A percentile compares a stretch with the other conserved stretches of the same genome.
Conservation (phyloP, 2,329 filamentous ascomycete genomes). For the Colletotrichum magnum region DNA sequence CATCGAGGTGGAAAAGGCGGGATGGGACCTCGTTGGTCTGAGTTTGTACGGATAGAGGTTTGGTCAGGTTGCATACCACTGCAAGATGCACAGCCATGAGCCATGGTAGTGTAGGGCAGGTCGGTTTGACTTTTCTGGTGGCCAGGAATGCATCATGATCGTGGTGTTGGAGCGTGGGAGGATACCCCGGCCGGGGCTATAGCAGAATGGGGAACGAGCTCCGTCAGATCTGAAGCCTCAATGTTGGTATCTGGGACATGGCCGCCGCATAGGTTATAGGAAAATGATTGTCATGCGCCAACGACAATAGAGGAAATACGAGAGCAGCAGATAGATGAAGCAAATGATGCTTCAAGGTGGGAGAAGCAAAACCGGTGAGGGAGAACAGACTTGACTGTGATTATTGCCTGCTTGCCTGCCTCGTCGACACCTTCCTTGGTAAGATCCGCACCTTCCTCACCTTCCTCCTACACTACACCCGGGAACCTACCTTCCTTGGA, state of each 20-base stretch:
- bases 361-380: slow-evolving; percentile 1
- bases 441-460: too few species aligned
- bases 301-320: neutral
- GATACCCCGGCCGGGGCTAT: slow-evolving; percentile 31
- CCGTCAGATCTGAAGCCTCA: slow-evolving; percentile 20
- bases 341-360: slow-evolving; percentile 5
- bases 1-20: too few species aligned
- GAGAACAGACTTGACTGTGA: neutral
- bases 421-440: too few species aligned
- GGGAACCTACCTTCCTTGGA: too few species aligned
- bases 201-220: slow-evolving; percentile 22
- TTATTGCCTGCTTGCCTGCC: too few species aligned
- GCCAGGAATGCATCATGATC: slow-evolving; percentile 5
- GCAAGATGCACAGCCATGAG: too few species aligned
- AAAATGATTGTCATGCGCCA: slow-evolving; percentile 1
- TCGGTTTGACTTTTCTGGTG: slow-evolving; percentile 12
- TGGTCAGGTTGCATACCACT: too few species aligned
- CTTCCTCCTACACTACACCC: too few species aligned
- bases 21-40: too few species aligned
- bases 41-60: too few species aligned
- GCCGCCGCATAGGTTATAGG: too few species aligned
- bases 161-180: slow-evolving; percentile 9
- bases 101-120: slow-evolving; percentile 11
- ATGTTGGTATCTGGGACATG: neutral
- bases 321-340: slow-evolving; percentile 9